These are phyloP conservation scores for Mycena galopus DNA, from an alignment of 768 basidiomycete species.

Conservation along the genomic window DNA sequence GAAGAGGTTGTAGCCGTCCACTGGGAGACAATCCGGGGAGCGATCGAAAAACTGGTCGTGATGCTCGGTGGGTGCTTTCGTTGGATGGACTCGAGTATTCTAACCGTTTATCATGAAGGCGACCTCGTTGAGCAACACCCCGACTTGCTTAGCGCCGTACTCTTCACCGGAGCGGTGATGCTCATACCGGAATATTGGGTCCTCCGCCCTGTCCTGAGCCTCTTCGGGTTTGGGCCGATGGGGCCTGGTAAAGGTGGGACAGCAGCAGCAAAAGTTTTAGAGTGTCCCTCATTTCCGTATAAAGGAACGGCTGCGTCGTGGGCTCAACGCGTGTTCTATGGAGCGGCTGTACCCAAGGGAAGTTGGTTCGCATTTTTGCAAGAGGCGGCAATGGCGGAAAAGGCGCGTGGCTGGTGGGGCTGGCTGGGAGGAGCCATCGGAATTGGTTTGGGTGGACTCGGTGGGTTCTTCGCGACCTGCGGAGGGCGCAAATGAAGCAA, in stretches of 20 bases:
- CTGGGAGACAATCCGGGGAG: constrained; percentile 42
- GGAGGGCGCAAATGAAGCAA: neutral
- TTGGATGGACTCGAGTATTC: neutral
- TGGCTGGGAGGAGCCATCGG: neutral
- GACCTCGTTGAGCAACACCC: constrained; percentile 55
- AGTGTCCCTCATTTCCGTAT: too few relatives aligned
- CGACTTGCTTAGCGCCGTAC: constrained; percentile 32
- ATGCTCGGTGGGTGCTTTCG: constrained; percentile 39
- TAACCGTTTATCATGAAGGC: constrained; percentile 37
- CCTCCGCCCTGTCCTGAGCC: constrained; percentile 44
- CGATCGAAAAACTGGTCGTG: constrained; percentile 40
- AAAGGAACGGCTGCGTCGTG: constrained; percentile 54
- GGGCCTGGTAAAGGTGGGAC: constrained; percentile 49
- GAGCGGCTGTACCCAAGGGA: constrained; percentile 43
- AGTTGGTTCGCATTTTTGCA: constrained; percentile 49
- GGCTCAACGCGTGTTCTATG: constrained; percentile 51
- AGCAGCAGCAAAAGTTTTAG: neutral
- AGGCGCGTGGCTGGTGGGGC: neutral
- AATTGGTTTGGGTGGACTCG: neutral
- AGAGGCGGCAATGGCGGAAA: neutral
- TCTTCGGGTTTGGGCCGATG: constrained; percentile 53
- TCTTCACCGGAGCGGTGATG: constrained; percentile 38
- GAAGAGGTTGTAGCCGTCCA: constrained; percentile 38
- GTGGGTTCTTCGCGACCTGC: neutral
- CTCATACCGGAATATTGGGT: constrained; percentile 49